phyloP scores from a whole-genome alignment of 176 grass and related monocot species.

The Rhynchospora tenuis region DNA sequence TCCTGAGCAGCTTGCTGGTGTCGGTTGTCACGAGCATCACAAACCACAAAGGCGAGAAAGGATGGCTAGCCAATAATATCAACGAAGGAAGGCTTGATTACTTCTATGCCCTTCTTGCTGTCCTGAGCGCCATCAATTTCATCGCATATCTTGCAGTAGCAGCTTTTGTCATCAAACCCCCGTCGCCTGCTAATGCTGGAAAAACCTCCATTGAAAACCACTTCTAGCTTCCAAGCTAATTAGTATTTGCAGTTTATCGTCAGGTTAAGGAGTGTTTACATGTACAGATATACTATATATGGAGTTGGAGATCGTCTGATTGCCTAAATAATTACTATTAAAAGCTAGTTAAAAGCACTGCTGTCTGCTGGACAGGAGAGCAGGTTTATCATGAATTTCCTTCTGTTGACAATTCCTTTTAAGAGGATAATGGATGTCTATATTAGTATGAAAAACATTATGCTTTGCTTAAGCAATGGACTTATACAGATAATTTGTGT shows the following conservation, averaged over 20 bases:
- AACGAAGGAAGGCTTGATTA: slow-evolving; percentile 62
- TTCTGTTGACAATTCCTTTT: too few relatives aligned
- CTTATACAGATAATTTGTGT: too few relatives aligned
- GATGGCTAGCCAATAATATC: slow-evolving; percentile 65
- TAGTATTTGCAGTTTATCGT: background rate
- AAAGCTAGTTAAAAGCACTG: too few relatives aligned
- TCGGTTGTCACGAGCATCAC: slow-evolving; percentile 50
- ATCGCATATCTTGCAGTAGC: slow-evolving; percentile 41
- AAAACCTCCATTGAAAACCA: background rate
- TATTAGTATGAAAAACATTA: too few relatives aligned
- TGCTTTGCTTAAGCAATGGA: too few relatives aligned
- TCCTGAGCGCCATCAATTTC: slow-evolving; percentile 45
- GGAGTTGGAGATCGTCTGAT: background rate
- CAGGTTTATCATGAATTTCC: too few relatives aligned
- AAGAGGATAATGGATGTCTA: too few relatives aligned
- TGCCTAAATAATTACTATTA: too few relatives aligned
- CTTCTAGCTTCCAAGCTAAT: background rate
- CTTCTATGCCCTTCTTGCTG: slow-evolving; percentile 64
- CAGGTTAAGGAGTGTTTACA: too few relatives aligned
- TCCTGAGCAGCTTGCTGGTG: slow-evolving; percentile 69
- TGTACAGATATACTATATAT: background rate
- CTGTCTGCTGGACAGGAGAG: too few relatives aligned
- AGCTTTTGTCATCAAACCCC: slow-evolving; percentile 22
- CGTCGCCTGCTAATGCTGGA: background rate
- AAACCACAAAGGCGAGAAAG: background rate